Percentiles rank a stretch among this genome's conserved stretches.
Evolutionary conservation across 1,284 basidiomycete species (phyloP).

Genomic region (Trametes polyzona): DNA sequence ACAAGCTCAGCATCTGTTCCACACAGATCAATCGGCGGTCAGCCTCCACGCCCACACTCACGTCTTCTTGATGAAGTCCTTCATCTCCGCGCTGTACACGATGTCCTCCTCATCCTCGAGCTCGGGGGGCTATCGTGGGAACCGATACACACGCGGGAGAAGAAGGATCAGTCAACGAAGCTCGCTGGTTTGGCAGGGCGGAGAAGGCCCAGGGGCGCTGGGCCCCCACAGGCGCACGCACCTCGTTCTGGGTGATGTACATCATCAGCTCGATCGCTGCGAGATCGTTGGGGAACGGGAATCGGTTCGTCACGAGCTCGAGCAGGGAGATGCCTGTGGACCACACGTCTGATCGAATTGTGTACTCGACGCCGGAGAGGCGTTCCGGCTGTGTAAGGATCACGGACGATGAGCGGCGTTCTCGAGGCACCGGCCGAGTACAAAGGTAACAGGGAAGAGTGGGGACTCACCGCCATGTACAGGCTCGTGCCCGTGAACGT

Average conservation of each 20-base stretch:
- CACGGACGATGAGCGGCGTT: constrained; percentile 21
- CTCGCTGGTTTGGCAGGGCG: constrained; percentile 18
- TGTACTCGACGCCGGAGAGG: constrained; percentile 88
- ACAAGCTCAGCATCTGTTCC: background rate
- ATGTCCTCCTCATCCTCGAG: constrained; percentile 73
- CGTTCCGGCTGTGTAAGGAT: constrained; percentile 77
- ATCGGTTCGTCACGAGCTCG: constrained; percentile 93
- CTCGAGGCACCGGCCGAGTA: constrained; percentile 22
- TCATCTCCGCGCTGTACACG: constrained; percentile 86
- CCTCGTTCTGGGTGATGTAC: constrained; percentile 85
- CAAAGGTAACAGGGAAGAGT: no score
- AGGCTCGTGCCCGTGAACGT: constrained; percentile 97
- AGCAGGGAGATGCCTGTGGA: constrained; percentile 93
- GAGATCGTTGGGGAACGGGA: constrained; percentile 93
- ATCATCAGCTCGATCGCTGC: constrained; percentile 94
- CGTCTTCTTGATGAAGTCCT: constrained; percentile 92
- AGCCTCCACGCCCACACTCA: constrained; percentile 45
- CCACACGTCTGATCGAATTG: constrained; percentile 98
- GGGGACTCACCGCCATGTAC: constrained; percentile 95
- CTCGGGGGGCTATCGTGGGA: constrained; percentile 70
- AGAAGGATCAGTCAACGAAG: constrained; percentile 17
- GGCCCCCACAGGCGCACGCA: constrained; percentile 43
- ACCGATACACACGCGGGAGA: constrained; percentile 23
- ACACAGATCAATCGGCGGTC: background rate
- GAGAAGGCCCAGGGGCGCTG: constrained; percentile 5